Conservation (phyloP, 805 yeast species). For the Sugiyamaella boreocaroliniensis region DNA sequence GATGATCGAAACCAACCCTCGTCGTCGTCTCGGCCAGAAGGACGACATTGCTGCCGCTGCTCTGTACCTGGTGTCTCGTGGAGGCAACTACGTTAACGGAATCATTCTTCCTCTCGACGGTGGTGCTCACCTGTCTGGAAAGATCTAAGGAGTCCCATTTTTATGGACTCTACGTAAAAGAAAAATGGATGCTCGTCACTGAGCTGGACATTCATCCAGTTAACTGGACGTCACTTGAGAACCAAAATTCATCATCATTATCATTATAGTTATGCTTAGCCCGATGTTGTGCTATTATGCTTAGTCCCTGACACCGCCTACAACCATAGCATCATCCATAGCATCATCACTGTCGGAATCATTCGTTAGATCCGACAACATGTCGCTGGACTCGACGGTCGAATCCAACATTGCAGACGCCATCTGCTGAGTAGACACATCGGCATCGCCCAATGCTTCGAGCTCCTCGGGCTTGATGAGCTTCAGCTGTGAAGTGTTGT, state of each 20-base stretch:
- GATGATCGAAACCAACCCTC: slow-evolving; percentile 48
- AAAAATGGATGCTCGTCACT: too few species aligned
- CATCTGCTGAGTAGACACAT: background rate
- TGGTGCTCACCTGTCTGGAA: slow-evolving; percentile 34
- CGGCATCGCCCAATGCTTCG: slow-evolving; percentile 21
- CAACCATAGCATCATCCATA: background rate
- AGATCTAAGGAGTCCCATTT: slow-evolving; percentile 7
- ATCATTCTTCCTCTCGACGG: slow-evolving; percentile 66
- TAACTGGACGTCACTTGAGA: background rate
- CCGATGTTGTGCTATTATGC: background rate
- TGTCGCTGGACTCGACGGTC: background rate
- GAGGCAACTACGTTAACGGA: slow-evolving; percentile 60
- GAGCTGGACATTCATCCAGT: too few species aligned
- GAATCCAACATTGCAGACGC: background rate
- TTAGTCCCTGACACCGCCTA: background rate
- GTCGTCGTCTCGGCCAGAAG: slow-evolving; percentile 54
- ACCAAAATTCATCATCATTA: background rate
- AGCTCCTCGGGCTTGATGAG: slow-evolving; percentile 61
- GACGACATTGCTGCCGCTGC: slow-evolving; percentile 52
- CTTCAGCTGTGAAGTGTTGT: slow-evolving; percentile 72
- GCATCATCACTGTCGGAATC: background rate
- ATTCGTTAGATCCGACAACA: background rate
- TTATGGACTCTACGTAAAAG: background rate
- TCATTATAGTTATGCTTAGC: background rate
- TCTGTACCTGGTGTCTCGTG: slow-evolving; percentile 50